A percentile compares a stretch with the other conserved stretches of the same genome.
Conservation (phyloP, 495 filamentous ascomycete species). For the Hyaloscypha bicolor region DNA sequence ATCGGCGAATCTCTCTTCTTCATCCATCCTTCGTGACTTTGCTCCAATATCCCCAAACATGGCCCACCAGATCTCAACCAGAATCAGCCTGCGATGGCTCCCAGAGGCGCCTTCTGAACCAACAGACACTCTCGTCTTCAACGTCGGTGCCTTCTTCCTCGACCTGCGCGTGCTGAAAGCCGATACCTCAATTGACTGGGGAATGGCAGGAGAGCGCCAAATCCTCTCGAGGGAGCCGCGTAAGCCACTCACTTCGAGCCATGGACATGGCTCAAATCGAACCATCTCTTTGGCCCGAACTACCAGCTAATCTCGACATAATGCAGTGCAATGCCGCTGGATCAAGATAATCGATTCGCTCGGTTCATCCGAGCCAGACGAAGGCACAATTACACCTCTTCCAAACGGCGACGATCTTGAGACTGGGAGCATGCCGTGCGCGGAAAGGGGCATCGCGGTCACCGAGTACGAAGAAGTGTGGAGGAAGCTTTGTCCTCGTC, state of each 20-base stretch:
- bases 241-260: neutral
- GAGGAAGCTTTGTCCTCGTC: neutral
- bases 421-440: constrained; percentile 18
- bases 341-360: constrained; percentile 18
- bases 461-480: constrained; percentile 22
- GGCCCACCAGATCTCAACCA: constrained; percentile 39
- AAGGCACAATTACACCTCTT: constrained; percentile 13
- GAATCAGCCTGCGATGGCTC: constrained; percentile 47
- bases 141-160: constrained; percentile 16
- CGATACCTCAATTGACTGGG: constrained; percentile 20
- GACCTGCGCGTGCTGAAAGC: constrained; percentile 17
- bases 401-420: constrained; percentile 22
- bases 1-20: too few relatives aligned
- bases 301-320: neutral
- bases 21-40: too few relatives aligned
- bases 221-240: constrained; percentile 14
- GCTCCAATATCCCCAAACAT: neutral
- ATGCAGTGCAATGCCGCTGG: constrained; percentile 23
- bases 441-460: neutral
- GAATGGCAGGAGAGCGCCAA: constrained; percentile 12
- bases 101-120: constrained; percentile 42
- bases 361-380: constrained; percentile 14
- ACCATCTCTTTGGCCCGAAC: neutral
- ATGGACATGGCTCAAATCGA: too few relatives aligned
- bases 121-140: constrained; percentile 43